Evolutionary conservation across 2,329 filamentous ascomycete genomes (phyloP).

Genomic region (Ceratocystis variospora): DNA sequence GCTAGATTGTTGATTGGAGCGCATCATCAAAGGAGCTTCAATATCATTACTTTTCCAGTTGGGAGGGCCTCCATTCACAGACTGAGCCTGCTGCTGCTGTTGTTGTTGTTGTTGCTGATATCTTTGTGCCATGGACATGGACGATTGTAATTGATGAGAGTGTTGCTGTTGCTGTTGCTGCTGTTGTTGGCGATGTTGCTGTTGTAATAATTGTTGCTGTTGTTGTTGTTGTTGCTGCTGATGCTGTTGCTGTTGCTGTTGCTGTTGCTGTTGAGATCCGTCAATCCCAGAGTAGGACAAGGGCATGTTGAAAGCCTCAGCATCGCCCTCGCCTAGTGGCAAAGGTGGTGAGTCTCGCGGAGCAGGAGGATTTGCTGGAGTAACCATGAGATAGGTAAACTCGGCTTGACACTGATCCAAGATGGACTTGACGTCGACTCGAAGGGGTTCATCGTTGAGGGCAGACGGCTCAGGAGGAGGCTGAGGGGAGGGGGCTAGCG

Average conservation of each 20-base stretch:
- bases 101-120: conserved; percentile 9
- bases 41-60: conserved; percentile 27
- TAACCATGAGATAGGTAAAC: conserved; percentile 55
- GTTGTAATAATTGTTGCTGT: neutral
- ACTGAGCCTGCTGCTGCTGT: conserved; percentile 39
- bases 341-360: conserved; percentile 49
- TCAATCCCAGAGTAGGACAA: conserved; percentile 24
- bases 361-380: conserved; percentile 50
- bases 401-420: conserved; percentile 52
- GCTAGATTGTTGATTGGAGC: conserved; percentile 30
- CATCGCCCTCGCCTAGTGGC: conserved; percentile 24
- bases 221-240: conserved; percentile 27
- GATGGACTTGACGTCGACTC: conserved; percentile 44
- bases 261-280: neutral
- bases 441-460: conserved; percentile 37
- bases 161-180: conserved; percentile 6
- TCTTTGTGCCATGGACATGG: conserved; percentile 25
- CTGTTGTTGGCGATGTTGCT: conserved; percentile 27
- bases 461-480: conserved; percentile 26
- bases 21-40: conserved; percentile 38
- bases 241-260: conserved; percentile 6
- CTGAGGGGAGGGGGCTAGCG: conserved; percentile 14
- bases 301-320: conserved; percentile 37
- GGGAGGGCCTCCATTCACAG: conserved; percentile 10
- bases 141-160: neutral